These are phyloP conservation scores for Phytomonas francai DNA, from an alignment of 208 protist species.

Conservation along the genomic window DNA sequence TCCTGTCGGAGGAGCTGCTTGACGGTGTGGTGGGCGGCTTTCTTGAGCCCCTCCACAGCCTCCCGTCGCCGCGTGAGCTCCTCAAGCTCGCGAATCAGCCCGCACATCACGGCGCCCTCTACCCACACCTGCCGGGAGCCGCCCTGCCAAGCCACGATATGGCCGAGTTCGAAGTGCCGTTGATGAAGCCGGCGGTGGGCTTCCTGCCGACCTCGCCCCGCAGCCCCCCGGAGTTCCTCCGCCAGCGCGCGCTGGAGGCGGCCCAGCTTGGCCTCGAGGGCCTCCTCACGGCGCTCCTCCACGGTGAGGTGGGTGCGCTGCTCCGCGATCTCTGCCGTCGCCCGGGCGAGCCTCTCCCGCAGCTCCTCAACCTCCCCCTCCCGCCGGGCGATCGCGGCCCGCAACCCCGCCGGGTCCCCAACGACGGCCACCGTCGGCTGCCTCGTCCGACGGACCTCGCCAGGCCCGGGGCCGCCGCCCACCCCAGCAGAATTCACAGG, in stretches of 20 bases:
- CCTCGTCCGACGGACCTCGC: conserved; percentile 28
- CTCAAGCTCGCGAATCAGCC: conserved; percentile 35
- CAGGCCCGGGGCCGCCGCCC: too few relatives aligned
- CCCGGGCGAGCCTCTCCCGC: background rate
- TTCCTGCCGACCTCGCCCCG: conserved; percentile 29
- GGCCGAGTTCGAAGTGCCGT: conserved; percentile 72
- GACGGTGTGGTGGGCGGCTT: conserved; percentile 35
- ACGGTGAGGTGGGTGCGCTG: background rate
- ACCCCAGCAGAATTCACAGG: background rate
- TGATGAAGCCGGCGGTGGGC: conserved; percentile 53
- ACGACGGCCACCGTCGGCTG: conserved; percentile 57
- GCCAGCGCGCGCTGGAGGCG: conserved; percentile 45
- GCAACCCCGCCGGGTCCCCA: conserved; percentile 33
- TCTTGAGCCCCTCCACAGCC: conserved; percentile 48
- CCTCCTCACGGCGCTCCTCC: background rate
- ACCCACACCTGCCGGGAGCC: conserved; percentile 64
- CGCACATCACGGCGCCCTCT: conserved; percentile 44
- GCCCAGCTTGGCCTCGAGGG: conserved; percentile 10
- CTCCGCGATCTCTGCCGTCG: background rate
- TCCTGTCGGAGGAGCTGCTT: conserved; percentile 46
- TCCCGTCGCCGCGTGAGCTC: conserved; percentile 32
- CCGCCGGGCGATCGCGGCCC: conserved; percentile 25
- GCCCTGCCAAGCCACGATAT: conserved; percentile 41
- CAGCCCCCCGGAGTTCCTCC: conserved; percentile 40
- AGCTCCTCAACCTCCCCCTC: conserved; percentile 3